phyloP scores from a whole-genome alignment of 306 rosid genomes.

The Cucurbita maxima region DNA sequence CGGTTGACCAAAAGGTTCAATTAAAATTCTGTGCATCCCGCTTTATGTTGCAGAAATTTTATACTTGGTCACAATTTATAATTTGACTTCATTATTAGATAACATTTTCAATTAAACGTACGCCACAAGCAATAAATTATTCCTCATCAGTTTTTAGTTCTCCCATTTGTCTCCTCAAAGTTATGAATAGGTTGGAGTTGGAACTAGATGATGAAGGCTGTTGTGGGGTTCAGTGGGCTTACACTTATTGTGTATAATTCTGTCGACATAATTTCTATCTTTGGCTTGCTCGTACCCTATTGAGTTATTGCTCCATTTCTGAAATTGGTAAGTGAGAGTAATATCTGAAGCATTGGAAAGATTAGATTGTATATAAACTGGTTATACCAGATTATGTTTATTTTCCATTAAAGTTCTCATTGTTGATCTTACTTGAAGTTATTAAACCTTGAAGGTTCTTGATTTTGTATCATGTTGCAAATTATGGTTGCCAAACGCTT shows the following conservation, averaged over 20 bases:
- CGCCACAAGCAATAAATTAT: neutral
- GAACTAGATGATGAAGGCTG: neutral
- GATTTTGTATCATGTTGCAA: neutral
- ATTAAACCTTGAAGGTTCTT: neutral
- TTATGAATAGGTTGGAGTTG: neutral
- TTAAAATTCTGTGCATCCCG: neutral
- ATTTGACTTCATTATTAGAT: neutral
- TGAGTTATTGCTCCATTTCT: neutral
- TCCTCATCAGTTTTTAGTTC: neutral
- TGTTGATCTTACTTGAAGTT: neutral
- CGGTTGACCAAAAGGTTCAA: conserved; percentile 16
- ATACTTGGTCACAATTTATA: neutral
- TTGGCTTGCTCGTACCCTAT: neutral
- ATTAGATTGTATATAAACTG: neutral
- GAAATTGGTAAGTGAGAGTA: neutral
- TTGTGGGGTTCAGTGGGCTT: neutral
- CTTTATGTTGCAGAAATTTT: neutral
- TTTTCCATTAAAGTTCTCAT: neutral
- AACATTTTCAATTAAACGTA: neutral
- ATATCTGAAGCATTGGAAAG: neutral
- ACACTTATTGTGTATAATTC: neutral
- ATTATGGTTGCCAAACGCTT: neutral
- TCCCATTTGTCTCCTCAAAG: neutral
- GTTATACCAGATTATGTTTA: neutral
- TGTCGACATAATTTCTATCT: neutral